A percentile compares a stretch with the other conserved stretches of the same genome.
phyloP scores from a whole-genome alignment of 169 alveolate genomes.

The Amoebophrya sp. region DNA sequence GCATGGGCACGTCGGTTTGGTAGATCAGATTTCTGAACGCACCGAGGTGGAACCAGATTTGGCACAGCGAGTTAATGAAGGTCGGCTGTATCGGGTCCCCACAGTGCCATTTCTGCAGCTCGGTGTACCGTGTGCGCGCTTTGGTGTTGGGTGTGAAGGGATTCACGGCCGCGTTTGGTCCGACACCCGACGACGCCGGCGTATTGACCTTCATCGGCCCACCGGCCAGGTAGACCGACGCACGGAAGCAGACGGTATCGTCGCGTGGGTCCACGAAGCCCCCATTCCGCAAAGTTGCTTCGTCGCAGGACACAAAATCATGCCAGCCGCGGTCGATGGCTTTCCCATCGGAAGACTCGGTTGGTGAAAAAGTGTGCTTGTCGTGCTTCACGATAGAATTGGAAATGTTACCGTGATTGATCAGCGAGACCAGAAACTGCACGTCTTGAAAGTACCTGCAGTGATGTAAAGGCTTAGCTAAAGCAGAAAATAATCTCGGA shows the following conservation, averaged over 20 bases:
- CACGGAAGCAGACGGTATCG: conserved; percentile 47
- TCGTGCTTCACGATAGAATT: conserved; percentile 48
- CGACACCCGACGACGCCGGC: neutral
- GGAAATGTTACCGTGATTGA: conserved; percentile 34
- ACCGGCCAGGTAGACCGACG: conserved; percentile 45
- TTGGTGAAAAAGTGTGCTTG: conserved; percentile 47
- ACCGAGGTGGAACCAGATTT: neutral
- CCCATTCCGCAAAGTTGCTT: conserved; percentile 38
- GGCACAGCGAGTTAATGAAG: neutral
- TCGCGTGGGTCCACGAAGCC: conserved; percentile 45
- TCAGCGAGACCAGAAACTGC: conserved; percentile 43
- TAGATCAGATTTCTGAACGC: neutral
- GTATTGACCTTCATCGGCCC: conserved; percentile 38
- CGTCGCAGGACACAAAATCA: conserved; percentile 47
- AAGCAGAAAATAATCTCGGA: too few relatives aligned
- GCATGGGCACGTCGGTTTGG: neutral
- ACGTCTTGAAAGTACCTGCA: conserved; percentile 39
- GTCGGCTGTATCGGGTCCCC: neutral
- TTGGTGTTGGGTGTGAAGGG: too few relatives aligned
- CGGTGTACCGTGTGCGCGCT: neutral
- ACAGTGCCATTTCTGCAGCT: neutral
- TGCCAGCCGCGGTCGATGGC: conserved; percentile 50
- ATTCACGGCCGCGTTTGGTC: too few relatives aligned
- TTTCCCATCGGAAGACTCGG: conserved; percentile 45
- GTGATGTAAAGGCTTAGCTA: too few relatives aligned